Evolutionary conservation across 2,329 filamentous ascomycete species (phyloP).

Genomic region (Hypoxylon sp.): DNA sequence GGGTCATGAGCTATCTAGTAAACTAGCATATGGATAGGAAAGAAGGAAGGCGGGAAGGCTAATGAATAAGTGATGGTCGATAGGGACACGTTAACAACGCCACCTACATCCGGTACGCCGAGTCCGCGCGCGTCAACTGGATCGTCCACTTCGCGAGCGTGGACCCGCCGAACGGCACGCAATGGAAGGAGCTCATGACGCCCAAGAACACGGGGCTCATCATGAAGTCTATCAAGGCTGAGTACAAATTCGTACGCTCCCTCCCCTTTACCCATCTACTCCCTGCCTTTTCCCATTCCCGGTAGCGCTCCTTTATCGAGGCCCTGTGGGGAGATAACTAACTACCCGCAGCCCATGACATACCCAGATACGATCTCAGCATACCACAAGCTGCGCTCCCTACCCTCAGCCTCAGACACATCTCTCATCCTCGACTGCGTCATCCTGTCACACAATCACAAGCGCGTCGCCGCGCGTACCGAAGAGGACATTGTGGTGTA

Average conservation of each 20-base stretch:
- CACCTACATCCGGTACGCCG: constrained; percentile 85
- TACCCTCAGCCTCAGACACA: constrained; percentile 60
- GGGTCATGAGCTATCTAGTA: no score
- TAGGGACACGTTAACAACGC: constrained; percentile 86
- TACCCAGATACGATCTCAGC: constrained; percentile 88
- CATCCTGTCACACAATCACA: constrained; percentile 82
- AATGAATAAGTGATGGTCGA: constrained; percentile 50
- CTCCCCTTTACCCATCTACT: background rate
- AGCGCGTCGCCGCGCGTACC: constrained; percentile 79
- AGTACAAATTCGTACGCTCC: constrained; percentile 86
- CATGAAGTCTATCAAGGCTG: constrained; percentile 81
- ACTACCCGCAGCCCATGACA: constrained; percentile 76
- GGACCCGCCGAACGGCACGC: constrained; percentile 71
- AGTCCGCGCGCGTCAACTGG: constrained; percentile 86
- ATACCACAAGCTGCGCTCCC: constrained; percentile 79
- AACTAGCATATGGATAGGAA: constrained; percentile 48
- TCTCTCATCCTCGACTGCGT: constrained; percentile 72
- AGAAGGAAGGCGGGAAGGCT: constrained; percentile 66
- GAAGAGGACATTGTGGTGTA: constrained; percentile 86
- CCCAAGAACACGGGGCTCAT: constrained; percentile 80
- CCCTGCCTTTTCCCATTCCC: constrained; percentile 1
- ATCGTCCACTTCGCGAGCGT: constrained; percentile 76
- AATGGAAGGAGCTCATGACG: constrained; percentile 79
- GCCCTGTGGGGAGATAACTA: constrained; percentile 2
- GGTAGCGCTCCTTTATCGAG: background rate